phyloP scores from a whole-genome alignment of 1,284 basidiomycete species.

The Leccinum huronense region DNA sequence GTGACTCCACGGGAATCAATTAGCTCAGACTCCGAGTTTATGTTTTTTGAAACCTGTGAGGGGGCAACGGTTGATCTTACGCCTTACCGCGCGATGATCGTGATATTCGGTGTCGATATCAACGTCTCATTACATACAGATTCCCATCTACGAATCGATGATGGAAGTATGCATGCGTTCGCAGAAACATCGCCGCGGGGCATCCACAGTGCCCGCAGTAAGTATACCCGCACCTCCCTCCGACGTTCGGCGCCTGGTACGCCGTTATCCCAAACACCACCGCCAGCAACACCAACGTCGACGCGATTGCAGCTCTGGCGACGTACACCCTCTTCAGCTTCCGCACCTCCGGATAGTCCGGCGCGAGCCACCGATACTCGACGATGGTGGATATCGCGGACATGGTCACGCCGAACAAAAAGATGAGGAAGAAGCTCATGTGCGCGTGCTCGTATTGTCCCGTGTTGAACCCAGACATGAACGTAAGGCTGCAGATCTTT shows the following conservation, averaged over 20 bases:
- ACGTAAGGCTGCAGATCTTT: slow-evolving; percentile 52
- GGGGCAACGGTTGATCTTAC: not conserved
- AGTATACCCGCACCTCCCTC: slow-evolving; percentile 37
- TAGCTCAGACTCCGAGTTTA: not conserved
- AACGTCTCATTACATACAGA: not conserved
- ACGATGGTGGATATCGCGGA: slow-evolving; percentile 68
- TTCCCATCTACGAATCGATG: not conserved
- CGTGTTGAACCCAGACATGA: slow-evolving; percentile 69
- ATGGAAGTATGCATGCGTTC: not conserved
- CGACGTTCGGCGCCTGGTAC: slow-evolving; percentile 46
- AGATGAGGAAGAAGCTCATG: slow-evolving; percentile 46
- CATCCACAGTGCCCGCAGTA: not conserved
- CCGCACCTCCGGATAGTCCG: slow-evolving; percentile 48
- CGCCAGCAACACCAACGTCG: slow-evolving; percentile 54
- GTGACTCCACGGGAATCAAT: not conserved
- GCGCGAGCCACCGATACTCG: slow-evolving; percentile 67
- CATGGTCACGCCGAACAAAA: slow-evolving; percentile 60
- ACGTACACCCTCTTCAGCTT: slow-evolving; percentile 55
- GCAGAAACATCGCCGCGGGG: not conserved
- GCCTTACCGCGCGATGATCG: not conserved
- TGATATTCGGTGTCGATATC: not conserved
- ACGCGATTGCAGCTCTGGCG: slow-evolving; percentile 58
- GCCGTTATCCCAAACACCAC: slow-evolving; percentile 60
- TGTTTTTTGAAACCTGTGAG: not conserved
- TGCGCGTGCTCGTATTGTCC: not conserved